A percentile compares a stretch with the other conserved stretches of the same genome.
Conservation (phyloP, 345 rosid species). For the Trapa incisa region DNA sequence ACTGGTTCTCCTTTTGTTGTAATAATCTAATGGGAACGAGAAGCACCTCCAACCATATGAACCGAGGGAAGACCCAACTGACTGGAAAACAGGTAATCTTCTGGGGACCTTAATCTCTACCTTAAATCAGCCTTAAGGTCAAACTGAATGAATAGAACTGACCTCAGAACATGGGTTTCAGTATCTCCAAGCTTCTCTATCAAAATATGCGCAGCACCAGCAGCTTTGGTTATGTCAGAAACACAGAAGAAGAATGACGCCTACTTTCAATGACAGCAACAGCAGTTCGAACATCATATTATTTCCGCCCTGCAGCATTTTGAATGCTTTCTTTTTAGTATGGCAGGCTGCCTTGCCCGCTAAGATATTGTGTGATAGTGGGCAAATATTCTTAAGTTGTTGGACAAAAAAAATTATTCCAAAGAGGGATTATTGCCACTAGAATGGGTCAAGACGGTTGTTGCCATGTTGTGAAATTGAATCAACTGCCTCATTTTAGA, state of each 20-base stretch:
- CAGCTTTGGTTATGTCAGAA: conserved; percentile 52
- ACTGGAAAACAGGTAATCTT: neutral
- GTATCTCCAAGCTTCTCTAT: conserved; percentile 17
- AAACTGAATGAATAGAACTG: neutral
- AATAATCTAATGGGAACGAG: neutral
- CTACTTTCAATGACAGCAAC: conserved; percentile 81
- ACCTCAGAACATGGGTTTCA: conserved; percentile 26
- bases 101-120: neutral
- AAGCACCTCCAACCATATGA: neutral
- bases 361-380: too few relatives aligned
- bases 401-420: too few relatives aligned
- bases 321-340: conserved; percentile 17
- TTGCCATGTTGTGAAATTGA: too few relatives aligned
- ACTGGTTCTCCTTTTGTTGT: neutral
- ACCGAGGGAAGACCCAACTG: neutral
- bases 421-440: too few relatives aligned
- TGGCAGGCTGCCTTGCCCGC: conserved; percentile 28
- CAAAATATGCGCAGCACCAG: conserved; percentile 30
- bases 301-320: conserved; percentile 44
- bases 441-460: too few relatives aligned
- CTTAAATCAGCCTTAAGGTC: neutral
- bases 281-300: conserved; percentile 74
- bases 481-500: too few relatives aligned
- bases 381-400: too few relatives aligned
- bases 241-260: conserved; percentile 45